Conservation (phyloP, 768 basidiomycete species). For the Antrodiella citrinella region DNA sequence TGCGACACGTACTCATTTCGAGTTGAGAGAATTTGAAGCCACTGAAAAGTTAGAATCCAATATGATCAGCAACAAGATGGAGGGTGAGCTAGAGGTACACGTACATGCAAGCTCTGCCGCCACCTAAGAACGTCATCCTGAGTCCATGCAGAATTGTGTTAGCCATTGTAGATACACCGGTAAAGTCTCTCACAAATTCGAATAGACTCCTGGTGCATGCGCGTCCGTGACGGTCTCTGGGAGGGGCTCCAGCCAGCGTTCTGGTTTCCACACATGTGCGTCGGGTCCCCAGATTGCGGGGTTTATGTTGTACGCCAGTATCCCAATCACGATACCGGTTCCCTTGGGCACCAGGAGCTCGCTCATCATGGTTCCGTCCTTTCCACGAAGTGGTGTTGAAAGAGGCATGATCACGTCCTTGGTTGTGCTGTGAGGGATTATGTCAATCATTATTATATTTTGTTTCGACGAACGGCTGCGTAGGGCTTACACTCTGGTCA, state of each 20-base stretch:
- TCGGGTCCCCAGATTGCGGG: constrained; percentile 53
- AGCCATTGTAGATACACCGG: too few relatives aligned
- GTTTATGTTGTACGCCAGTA: constrained; percentile 41
- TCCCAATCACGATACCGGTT: constrained; percentile 33
- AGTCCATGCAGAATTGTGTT: too few relatives aligned
- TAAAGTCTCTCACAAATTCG: constrained; percentile 14
- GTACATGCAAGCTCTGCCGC: constrained; percentile 12
- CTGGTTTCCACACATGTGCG: constrained; percentile 51
- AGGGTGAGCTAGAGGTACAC: too few relatives aligned
- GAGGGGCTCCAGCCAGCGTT: constrained; percentile 44
- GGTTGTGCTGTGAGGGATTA: neutral
- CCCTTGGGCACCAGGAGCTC: constrained; percentile 41
- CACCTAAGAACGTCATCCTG: constrained; percentile 13
- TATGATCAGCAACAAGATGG: neutral
- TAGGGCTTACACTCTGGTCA: constrained; percentile 15
- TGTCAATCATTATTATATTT: neutral
- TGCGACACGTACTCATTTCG: constrained; percentile 15
- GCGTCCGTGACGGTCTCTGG: constrained; percentile 13
- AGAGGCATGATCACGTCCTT: constrained; percentile 54
- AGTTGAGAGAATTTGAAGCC: constrained; percentile 19
- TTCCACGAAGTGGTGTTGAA: constrained; percentile 36
- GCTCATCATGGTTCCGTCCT: constrained; percentile 30
- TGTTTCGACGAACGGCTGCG: neutral
- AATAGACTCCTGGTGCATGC: constrained; percentile 16
- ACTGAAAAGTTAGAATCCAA: constrained; percentile 2